Base-by-base conservation (phyloP, 148 eudicot genomes). In the Salicornia ramosissima region DNA sequence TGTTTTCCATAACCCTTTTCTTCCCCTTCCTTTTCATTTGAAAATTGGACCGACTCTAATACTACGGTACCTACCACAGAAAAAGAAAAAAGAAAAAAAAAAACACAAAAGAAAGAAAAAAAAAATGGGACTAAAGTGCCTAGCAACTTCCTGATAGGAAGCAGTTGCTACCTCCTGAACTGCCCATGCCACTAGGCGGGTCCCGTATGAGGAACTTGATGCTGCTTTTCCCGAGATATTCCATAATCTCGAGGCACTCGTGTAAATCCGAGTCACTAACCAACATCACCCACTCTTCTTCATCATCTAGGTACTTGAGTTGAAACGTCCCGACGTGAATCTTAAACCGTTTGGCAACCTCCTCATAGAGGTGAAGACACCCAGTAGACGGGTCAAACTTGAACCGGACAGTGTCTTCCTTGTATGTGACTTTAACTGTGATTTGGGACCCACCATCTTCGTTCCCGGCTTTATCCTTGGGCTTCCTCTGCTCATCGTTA, bases 261-360 rank as follows among this genome's bases (percentile, higher is more conserved):
- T 81, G 85, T 78, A 88, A 79, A 72, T 93, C 98, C 0, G 88
- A 82, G 62, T 93, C 96, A 55, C 80, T 84, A 40, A 83, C 86
- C 77, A 93, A 67, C 89, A 88, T 72, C 52, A 93, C 96, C 96
- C 96, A 93, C 80, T 93, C 98, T 30, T 88, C 88, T 60, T 93
- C 98, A 33, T 93, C 98, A 42, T 93, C 98, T 43, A 88, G 77
- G 81, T 93, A 93, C 71, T 88, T 88, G 67, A 93, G 95, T 52
- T 93, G 98, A 77, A 93, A 93, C 28, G 81, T 66, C 45, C 84
- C 90, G 0, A 54, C 62, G 59, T 80, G 82, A 55, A 93, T 66
- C 58, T 86, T 84, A 74, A 93, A 93, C 79, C 98, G 80, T 63
- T 72, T 80, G 6, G 90, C 87, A 45, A 93, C 83, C 69, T 90